Percentiles rank a stretch among this genome's conserved stretches.
Conservation (phyloP, 768 basidiomycete genomes). For the Tephrocybe sp. region DNA sequence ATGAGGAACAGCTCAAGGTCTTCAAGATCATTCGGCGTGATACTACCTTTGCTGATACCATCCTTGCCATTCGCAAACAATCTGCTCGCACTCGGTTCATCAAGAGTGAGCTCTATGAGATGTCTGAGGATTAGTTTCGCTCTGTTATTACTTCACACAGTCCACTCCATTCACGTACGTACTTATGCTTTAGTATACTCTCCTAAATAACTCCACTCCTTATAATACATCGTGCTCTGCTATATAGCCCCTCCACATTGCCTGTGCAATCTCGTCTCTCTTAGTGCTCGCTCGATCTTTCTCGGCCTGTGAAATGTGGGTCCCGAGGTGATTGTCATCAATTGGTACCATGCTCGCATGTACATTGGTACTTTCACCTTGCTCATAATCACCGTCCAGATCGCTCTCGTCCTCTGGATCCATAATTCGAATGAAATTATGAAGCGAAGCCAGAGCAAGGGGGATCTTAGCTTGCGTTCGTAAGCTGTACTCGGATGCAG, state of each 20-base stretch:
- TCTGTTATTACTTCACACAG: background rate
- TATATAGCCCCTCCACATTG: conserved; percentile 22
- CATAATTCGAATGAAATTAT: conserved; percentile 28
- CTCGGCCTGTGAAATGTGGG: conserved; percentile 18
- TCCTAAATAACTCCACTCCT: no score
- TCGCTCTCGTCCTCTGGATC: conserved; percentile 16
- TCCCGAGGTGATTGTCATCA: conserved; percentile 10
- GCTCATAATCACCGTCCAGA: conserved; percentile 6
- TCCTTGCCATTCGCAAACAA: conserved; percentile 19
- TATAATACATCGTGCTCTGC: background rate
- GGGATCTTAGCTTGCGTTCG: conserved; percentile 22
- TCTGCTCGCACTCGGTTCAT: conserved; percentile 12
- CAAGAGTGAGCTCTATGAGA: conserved; percentile 7
- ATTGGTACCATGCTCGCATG: background rate
- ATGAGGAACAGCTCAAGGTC: conserved; percentile 15
- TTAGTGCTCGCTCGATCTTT: conserved; percentile 14
- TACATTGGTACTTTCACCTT: background rate
- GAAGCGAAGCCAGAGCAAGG: conserved; percentile 21
- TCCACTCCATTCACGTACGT: background rate
- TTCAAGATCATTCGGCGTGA: conserved; percentile 18
- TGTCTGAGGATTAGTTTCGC: background rate
- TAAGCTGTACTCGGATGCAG: conserved; percentile 14
- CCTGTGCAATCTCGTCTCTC: conserved; percentile 22
- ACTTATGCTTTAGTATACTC: no score
- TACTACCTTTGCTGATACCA: conserved; percentile 14